Evolutionary conservation across 2,329 filamentous ascomycete species (phyloP), one percentile per base, ranked within the genome.

Genomic region (Talaromyces sp.): DNA sequence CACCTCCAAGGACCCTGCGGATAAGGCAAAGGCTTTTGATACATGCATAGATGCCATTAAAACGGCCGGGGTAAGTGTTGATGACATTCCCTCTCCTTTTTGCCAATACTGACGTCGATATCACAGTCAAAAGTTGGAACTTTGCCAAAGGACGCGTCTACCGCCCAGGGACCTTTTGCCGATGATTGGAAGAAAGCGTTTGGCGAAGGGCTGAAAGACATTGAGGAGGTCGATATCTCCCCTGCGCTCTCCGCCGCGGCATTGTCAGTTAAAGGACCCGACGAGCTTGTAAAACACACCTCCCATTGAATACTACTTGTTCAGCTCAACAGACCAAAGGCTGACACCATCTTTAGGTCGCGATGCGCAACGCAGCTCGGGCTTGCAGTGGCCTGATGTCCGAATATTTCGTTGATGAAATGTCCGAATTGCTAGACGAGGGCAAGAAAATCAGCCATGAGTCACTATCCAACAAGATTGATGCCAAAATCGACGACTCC

Each of bases 391-490:
- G 92, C 62, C 82, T 98, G 63, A 96, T 98, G 88, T 92, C 92
- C 57, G 92, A 94, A 63, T 99, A 95, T 77, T 98, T 98, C 75
- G 88, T 99, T 67, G 95, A 99, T 73, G 93, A 97, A 75, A 98
- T 99, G 93, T 96, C 94, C 57, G 89, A 90, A 68, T 89, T 98
- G 58, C 86, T 99, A 63, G 95, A 99, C 72, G 89, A 93, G 68
- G 96, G 98, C 76, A 97, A 96, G 82, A 96, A 96, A 74, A 92
- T 98, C 73, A 95, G 92, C 65, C 95, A 99, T 78, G 91, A 89
- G 66, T 84, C 85, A 2, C 84, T 99, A 7, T 88, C 91, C n/a
- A 87, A 91, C 70, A 95, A 93, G 76, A 89, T 99, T 34, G 88
- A 94, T 68, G 86, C 87, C 70, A 97, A 97, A 79, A 88, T 99